phyloP scores from a whole-genome alignment of 2,329 filamentous ascomycete genomes.

The Phialophora tarda region DNA sequence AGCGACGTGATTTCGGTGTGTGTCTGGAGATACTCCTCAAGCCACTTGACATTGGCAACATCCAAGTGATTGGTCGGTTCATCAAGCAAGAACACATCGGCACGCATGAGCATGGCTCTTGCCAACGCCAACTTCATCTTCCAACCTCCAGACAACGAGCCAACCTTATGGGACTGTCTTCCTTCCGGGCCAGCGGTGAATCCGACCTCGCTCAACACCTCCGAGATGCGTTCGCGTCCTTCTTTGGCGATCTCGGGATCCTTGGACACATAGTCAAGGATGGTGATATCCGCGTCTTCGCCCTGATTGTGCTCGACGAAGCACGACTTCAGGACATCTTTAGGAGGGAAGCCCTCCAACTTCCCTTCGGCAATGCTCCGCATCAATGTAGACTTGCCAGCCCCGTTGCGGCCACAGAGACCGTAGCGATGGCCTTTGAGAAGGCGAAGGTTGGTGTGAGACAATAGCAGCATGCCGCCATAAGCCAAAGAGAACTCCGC shows the following conservation, averaged over 20 bases:
- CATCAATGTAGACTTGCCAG: conserved; percentile 99
- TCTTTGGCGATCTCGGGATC: conserved; percentile 83
- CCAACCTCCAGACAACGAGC: conserved; percentile 96
- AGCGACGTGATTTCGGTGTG: conserved; percentile 95
- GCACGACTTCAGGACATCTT: conserved; percentile 90
- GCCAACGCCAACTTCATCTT: conserved; percentile 99
- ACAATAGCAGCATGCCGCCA: conserved; percentile 94
- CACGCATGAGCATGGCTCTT: conserved; percentile 92
- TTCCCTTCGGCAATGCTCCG: conserved; percentile 93
- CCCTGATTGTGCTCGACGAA: conserved; percentile 99
- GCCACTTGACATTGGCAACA: conserved; percentile 93
- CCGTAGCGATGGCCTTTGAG: conserved; percentile 97
- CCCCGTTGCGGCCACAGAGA: conserved; percentile 94
- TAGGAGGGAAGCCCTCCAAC: conserved; percentile 92
- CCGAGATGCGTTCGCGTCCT: conserved; percentile 78
- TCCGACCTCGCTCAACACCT: conserved; percentile 87
- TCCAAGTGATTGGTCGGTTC: conserved; percentile 99
- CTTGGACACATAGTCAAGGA: conserved; percentile 88
- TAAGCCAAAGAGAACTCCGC: conserved; percentile 97
- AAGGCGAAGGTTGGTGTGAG: conserved; percentile 91
- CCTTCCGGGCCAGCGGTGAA: conserved; percentile 90
- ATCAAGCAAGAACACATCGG: conserved; percentile 95
- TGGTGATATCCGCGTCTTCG: conserved; percentile 94
- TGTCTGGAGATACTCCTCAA: conserved; percentile 92
- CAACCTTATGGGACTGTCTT: conserved; percentile 85